Evolutionary conservation across 1,284 basidiomycete species (phyloP), one percentile per base, ranked within the genome.

Genomic region (Pyrrhoderma noxium): DNA sequence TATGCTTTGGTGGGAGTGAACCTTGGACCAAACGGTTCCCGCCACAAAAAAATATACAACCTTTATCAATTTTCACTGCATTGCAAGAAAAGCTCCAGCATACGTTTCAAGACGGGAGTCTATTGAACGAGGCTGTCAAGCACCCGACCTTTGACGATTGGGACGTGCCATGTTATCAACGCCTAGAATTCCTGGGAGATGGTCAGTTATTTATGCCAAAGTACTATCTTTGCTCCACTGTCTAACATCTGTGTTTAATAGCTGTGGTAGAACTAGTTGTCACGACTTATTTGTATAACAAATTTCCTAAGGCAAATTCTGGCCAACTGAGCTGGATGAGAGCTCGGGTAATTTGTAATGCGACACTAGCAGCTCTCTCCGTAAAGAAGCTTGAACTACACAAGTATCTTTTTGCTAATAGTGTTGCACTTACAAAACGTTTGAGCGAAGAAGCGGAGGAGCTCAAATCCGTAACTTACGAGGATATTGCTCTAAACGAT

Each of bases 161-260:
- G 1, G 73, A 75, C 3, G 75, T 73, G 8, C 68, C 76, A 5
- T 87, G 86, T 1, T 93, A 93, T 63, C 85, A 93, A 57, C 75
- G 90, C 8, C 70, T 92, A 8, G 90, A 93, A 59, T 92, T 89
- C 60, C 72, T 93, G 1, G 90, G 90, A 36, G 89, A 92, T 63
- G 86, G 88, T 89, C 60, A 66, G 79, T 48, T 9, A 31, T 14
- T 21, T 7, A 22, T 19, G 1, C 39, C 25, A 21, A n/a, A 14
- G 19, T 51, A 16, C 8, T n/a, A 8, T 19, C 36, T 39, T 36
- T 35, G 13, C 46, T 38, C 49, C 35, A n/a, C n/a, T 9, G 45
- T 7, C 39, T 11, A 16, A 45, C 5, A 31, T 11, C 5, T 11
- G 5, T 31, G 7, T 31, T 31, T 31, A 49, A 58, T 16, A 87